These are phyloP conservation scores for Candolleomyces eurysporus DNA, from an alignment of 768 basidiomycete species.

Conservation along the genomic window DNA sequence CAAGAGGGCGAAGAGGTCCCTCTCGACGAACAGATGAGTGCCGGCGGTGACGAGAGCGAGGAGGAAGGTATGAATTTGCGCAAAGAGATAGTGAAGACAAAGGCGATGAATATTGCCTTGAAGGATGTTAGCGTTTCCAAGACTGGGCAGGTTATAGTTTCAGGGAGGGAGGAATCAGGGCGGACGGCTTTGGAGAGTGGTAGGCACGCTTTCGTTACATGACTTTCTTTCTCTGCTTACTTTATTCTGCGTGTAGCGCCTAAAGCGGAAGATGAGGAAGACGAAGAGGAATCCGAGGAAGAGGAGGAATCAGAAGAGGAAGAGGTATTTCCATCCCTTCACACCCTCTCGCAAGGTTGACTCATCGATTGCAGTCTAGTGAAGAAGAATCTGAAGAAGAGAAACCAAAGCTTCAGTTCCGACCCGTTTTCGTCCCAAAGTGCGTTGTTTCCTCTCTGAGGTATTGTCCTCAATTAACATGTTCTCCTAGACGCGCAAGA, in stretches of 20 bases:
- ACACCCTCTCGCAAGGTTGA: conserved; percentile 5
- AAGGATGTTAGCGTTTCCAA: conserved; percentile 79
- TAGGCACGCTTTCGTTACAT: conserved; percentile 8
- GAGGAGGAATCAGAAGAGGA: conserved; percentile 24
- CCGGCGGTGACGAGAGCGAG: conserved; percentile 42
- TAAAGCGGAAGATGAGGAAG: conserved; percentile 39
- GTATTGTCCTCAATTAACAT: conserved; percentile 6
- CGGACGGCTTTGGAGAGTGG: conserved; percentile 59
- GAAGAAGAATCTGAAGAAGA: conserved; percentile 85
- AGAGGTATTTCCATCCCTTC: conserved; percentile 34
- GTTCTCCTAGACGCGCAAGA: conserved; percentile 60
- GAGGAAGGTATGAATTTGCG: conserved; percentile 42
- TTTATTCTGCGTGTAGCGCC: conserved; percentile 25
- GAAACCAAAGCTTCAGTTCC: conserved; percentile 71
- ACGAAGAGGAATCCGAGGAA: conserved; percentile 28
- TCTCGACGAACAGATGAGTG: conserved; percentile 27
- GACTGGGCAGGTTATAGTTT: conserved; percentile 79
- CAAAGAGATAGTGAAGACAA: conserved; percentile 33
- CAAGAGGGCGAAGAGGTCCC: conserved; percentile 52
- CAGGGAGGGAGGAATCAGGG: conserved; percentile 75
- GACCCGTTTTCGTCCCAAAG: conserved; percentile 96
- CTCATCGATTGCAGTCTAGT: conserved; percentile 56
- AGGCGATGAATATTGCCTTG: conserved; percentile 68
- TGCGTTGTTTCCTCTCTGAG: conserved; percentile 25
- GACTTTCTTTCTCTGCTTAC: conserved; percentile 16